Percentiles rank a stretch among this genome's conserved stretches.
Evolutionary conservation across 192 early-diverging fungal species (phyloP).

Genomic region (Entomortierella beljakovae): DNA sequence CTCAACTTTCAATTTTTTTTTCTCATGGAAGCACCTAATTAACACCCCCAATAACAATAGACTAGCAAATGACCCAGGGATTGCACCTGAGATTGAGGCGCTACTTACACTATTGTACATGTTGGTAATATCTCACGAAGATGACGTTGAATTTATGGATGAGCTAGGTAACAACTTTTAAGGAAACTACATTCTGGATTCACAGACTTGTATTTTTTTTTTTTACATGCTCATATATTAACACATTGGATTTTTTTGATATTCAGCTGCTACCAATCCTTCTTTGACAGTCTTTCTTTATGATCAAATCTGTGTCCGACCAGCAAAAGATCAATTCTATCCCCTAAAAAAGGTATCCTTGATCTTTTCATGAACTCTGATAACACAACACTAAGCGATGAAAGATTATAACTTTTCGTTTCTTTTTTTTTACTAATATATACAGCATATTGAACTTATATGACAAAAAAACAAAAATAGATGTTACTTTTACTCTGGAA

Average conservation of each 20-base stretch:
- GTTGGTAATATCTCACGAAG: constrained; percentile 66
- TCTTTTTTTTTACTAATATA: too few species aligned
- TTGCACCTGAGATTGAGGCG: constrained; percentile 53
- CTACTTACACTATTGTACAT: constrained; percentile 75
- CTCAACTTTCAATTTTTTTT: not conserved
- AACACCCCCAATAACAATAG: not conserved
- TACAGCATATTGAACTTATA: too few species aligned
- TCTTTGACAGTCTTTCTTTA: constrained; percentile 72
- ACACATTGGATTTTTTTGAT: too few species aligned
- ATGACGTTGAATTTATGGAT: constrained; percentile 57
- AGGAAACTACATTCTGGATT: not conserved
- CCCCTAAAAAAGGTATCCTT: constrained; percentile 42
- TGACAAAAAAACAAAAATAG: too few species aligned
- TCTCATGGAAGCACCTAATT: not conserved
- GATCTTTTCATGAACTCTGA: too few species aligned
- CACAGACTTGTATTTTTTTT: not conserved
- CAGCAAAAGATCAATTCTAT: constrained; percentile 63
- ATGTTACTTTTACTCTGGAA: constrained; percentile 79
- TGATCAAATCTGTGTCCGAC: constrained; percentile 70
- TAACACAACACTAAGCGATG: too few species aligned
- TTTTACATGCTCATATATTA: not conserved
- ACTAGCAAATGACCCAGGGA: constrained; percentile 28
- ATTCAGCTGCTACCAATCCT: constrained; percentile 53
- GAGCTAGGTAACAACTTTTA: constrained; percentile 72
- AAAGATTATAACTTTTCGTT: too few species aligned